Evolutionary conservation across 2,329 filamentous ascomycete species (phyloP).

Genomic region (Xylaria digitata): DNA sequence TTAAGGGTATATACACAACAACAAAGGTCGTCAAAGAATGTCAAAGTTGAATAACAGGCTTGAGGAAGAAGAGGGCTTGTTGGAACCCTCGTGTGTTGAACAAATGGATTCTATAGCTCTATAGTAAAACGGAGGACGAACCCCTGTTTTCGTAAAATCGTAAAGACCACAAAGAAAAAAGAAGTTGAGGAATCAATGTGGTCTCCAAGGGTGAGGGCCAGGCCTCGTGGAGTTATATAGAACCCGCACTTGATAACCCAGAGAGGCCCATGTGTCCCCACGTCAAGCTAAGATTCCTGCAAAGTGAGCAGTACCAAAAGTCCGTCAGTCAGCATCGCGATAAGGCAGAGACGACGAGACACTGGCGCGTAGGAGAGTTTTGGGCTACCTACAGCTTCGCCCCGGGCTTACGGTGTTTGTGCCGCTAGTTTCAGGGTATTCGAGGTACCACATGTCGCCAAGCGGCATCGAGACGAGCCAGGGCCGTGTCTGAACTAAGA

Average conservation of each 20-base stretch:
- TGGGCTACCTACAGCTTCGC: slow-evolving; percentile 16
- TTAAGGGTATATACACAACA: slow-evolving; percentile 32
- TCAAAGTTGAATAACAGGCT: slow-evolving; percentile 38
- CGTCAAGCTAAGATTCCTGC: slow-evolving; percentile 32
- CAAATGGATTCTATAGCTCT: slow-evolving; percentile 39
- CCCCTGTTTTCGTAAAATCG: slow-evolving; percentile 40
- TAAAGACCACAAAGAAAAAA: slow-evolving; percentile 40
- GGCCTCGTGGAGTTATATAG: slow-evolving; percentile 38
- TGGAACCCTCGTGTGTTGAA: slow-evolving; percentile 41
- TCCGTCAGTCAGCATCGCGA: slow-evolving; percentile 36
- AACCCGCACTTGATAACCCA: slow-evolving; percentile 18
- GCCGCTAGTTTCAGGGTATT: slow-evolving; percentile 26
- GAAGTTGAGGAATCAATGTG: slow-evolving; percentile 34
- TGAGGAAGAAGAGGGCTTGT: slow-evolving; percentile 32
- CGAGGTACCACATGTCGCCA: slow-evolving; percentile 29
- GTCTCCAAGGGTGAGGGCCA: slow-evolving; percentile 1
- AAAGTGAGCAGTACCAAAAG: slow-evolving; percentile 33
- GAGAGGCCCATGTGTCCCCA: slow-evolving; percentile 31
- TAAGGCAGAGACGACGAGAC: slow-evolving; percentile 36
- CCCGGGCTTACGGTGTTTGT: slow-evolving; percentile 32
- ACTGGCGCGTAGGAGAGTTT: slow-evolving; percentile 25
- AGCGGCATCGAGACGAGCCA: slow-evolving; percentile 22
- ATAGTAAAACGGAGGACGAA: slow-evolving; percentile 27
- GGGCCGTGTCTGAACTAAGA: slow-evolving; percentile 30
- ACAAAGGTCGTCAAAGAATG: slow-evolving; percentile 30